These are phyloP conservation scores for Colletotrichum falcatum DNA, from an alignment of 2,329 filamentous ascomycete species.

Conservation along the genomic window DNA sequence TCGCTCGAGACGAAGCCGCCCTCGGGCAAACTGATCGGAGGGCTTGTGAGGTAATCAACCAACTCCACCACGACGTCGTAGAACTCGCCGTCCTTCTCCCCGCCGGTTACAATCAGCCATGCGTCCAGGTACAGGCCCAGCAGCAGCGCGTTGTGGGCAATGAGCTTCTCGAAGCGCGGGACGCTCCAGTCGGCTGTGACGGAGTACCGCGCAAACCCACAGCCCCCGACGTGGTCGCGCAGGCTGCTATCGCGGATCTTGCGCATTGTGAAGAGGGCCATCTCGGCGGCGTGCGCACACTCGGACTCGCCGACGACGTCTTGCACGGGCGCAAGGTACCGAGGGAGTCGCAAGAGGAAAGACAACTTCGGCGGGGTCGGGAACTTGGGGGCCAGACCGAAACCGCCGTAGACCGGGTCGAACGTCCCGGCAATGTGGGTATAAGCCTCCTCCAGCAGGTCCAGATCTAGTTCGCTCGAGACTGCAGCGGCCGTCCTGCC, in stretches of 20 bases:
- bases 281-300: conserved; percentile 77
- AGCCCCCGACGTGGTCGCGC: conserved; percentile 66
- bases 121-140: conserved; percentile 88
- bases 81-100: conserved; percentile 74
- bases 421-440: conserved; percentile 84
- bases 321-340: conserved; percentile 77
- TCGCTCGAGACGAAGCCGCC: conserved; percentile 91
- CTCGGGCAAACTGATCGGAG: conserved; percentile 72
- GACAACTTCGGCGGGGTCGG: conserved; percentile 86
- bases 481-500: conserved; percentile 43
- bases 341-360: conserved; percentile 81
- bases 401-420: conserved; percentile 83
- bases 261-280: conserved; percentile 84
- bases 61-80: conserved; percentile 84
- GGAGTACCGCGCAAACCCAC: conserved; percentile 79
- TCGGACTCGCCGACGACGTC: conserved; percentile 91
- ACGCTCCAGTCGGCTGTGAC: conserved; percentile 93
- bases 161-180: conserved; percentile 97
- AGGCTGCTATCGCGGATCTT: conserved; percentile 73
- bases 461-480: conserved; percentile 83
- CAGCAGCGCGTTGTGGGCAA: conserved; percentile 91
- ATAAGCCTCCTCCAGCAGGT: conserved; percentile 91
- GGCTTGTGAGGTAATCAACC: conserved; percentile 83
- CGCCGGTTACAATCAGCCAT: conserved; percentile 69
- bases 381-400: conserved; percentile 87